phyloP scores from a whole-genome alignment of 306 rosid genomes.

The Datisca glomerata region DNA sequence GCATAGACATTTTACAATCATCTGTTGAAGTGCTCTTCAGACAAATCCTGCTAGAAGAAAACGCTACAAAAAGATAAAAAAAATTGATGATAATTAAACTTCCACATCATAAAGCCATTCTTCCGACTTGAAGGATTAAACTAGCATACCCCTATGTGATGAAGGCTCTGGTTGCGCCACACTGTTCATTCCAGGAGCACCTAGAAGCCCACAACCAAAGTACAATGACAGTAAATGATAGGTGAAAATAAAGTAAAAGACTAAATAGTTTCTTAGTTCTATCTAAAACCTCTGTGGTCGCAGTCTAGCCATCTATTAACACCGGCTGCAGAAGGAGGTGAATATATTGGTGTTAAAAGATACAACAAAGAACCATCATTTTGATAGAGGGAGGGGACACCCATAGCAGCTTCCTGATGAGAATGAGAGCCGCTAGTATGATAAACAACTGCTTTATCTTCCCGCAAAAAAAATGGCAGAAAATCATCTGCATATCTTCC shows the following conservation, averaged over 20 bases:
- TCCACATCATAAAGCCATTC: slow-evolving; percentile 1
- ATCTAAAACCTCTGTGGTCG: slow-evolving; percentile 39
- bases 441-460: slow-evolving; percentile 22
- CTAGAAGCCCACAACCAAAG: slow-evolving; percentile 14
- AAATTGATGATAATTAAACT: slow-evolving; percentile 3
- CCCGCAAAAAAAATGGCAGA: slow-evolving; percentile 38
- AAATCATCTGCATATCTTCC: slow-evolving; percentile 41
- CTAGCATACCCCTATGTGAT: no score
- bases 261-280: slow-evolving; percentile 10
- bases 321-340: slow-evolving; percentile 58
- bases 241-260: slow-evolving; percentile 3
- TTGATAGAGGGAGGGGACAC: slow-evolving; percentile 51
- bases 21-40: slow-evolving; percentile 19
- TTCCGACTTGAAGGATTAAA: slow-evolving; percentile 12
- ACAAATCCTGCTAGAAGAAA: slow-evolving; percentile 20
- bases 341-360: slow-evolving; percentile 48
- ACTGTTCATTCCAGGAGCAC: slow-evolving; percentile 13
- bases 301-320: slow-evolving; percentile 56
- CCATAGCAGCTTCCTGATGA: slow-evolving; percentile 24
- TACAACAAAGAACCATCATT: slow-evolving; percentile 68
- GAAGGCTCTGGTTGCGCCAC: slow-evolving; percentile 12
- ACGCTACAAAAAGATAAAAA: slow-evolving; percentile 7
- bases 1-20: slow-evolving; percentile 19
- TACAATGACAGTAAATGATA: slow-evolving; percentile 3
- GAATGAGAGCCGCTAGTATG: slow-evolving; percentile 14